phyloP scores from a whole-genome alignment of 2,329 filamentous ascomycete genomes.

The Diaporthe citri region DNA sequence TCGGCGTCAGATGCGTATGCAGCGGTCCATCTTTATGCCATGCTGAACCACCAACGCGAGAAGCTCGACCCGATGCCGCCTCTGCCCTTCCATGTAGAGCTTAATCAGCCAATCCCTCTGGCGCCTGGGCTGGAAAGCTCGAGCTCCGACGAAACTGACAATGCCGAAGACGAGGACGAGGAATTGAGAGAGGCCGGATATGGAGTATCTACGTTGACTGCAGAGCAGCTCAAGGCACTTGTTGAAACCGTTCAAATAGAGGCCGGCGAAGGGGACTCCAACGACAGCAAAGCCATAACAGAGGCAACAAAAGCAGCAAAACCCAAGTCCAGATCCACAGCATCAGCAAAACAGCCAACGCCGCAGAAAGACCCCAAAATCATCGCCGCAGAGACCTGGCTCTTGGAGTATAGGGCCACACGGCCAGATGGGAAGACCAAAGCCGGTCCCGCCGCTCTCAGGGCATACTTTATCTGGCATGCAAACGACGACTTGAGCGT shows the following conservation, averaged over 20 bases:
- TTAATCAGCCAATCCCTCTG: slow-evolving; percentile 72
- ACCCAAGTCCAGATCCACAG: slow-evolving; percentile 29
- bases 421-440: slow-evolving; percentile 43
- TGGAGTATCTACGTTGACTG: neutral
- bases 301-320: slow-evolving; percentile 34
- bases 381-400: slow-evolving; percentile 56
- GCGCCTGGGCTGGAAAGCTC: slow-evolving; percentile 56
- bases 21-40: slow-evolving; percentile 78
- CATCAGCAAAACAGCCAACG: slow-evolving; percentile 30
- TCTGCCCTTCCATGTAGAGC: slow-evolving; percentile 76
- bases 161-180: slow-evolving; percentile 46
- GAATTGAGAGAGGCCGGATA: slow-evolving; percentile 29
- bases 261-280: slow-evolving; percentile 1
- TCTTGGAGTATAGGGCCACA: slow-evolving; percentile 52
- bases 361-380: slow-evolving; percentile 56
- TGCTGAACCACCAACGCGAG: slow-evolving; percentile 76
- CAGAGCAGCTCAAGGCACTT: neutral
- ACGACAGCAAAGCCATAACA: neutral
- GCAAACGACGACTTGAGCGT: slow-evolving; percentile 62
- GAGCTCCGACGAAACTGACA: slow-evolving; percentile 48
- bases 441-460: slow-evolving; percentile 55
- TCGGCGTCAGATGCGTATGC: slow-evolving; percentile 89
- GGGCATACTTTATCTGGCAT: slow-evolving; percentile 76
- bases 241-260: neutral
- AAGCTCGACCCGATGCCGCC: slow-evolving; percentile 78